Base-by-base conservation (phyloP, 1,284 basidiomycete genomes). In the Puccinia horiana region DNA sequence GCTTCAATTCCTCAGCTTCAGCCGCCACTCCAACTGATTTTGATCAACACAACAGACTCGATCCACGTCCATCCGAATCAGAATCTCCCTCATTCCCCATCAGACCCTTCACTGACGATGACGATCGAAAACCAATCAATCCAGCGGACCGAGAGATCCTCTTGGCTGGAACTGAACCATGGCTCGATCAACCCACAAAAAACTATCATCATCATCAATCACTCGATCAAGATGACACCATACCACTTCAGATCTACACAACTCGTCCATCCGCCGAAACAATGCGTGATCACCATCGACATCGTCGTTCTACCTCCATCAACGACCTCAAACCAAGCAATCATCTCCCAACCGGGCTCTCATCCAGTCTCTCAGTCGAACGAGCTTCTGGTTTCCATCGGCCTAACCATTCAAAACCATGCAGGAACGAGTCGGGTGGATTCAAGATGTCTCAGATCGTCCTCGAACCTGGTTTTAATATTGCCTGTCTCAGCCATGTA, bases 401-500 rank as follows among this genome's bases (percentile, higher is more conserved):
- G 14, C 26, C 69, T 14, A n/a, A 49, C 42, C 69, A 47, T 37
- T 35, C 35, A n/a, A 23, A 23, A 26, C 42, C 12, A 72, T 23
- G 20, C 23, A n/a, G 29, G n/a, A 20, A 11, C 26, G 69, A 37
- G 47, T 23, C 42, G 73, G 56, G 56, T 29, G 49, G 23, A 40
- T 56, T 8, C 47, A 47, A 56, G 56, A 29, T 40, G n/a, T 63
- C 75, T 20, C 29, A 76, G n/a, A 65, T 78, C 63, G 44, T 44
- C 44, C 35, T 78, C 18, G 61, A 78, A 37, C 65, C 77, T 44
- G 52, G 49, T 32, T 79, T 79, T n/a, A 70, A 79, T 47, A 29
- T 79, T 8, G 76, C 76, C 37, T 65, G 26, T 44, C 44, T 79
- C 20, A 94, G 93, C 44, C 93, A 98, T 86, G 90, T 96, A 44